A percentile compares a stretch with the other conserved stretches of the same genome.
These are phyloP conservation scores for Rhizophlyctis rosea DNA, from an alignment of 192 early-diverging fungal species.

Conservation along the genomic window DNA sequence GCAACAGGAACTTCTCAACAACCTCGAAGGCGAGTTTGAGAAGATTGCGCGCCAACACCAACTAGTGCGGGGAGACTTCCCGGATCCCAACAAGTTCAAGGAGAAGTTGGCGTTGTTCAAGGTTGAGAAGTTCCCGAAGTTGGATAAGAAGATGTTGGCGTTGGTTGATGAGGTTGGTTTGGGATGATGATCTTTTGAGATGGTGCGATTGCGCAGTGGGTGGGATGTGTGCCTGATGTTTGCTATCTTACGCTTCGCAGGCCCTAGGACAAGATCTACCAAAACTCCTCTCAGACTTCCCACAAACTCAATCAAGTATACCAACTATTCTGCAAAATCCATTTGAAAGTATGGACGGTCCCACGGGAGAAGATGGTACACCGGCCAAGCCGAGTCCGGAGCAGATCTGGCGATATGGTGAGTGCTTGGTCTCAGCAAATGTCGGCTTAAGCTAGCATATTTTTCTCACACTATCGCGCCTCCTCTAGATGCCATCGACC, in stretches of 20 bases:
- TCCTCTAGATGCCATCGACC: slow-evolving; percentile 51
- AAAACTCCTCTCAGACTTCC: slow-evolving; percentile 73
- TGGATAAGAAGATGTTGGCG: slow-evolving; percentile 65
- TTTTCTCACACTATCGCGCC: slow-evolving; percentile 33
- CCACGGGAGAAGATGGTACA: neutral
- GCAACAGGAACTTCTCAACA: slow-evolving; percentile 66
- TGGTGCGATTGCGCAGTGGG: neutral
- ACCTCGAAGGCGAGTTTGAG: slow-evolving; percentile 70
- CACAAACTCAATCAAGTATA: slow-evolving; percentile 41
- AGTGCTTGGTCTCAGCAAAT: neutral
- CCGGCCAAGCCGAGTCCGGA: too few relatives aligned
- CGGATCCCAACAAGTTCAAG: slow-evolving; percentile 70
- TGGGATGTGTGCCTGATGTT: slow-evolving; percentile 15
- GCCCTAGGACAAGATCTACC: slow-evolving; percentile 73
- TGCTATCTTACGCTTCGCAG: too few relatives aligned
- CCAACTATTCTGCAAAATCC: slow-evolving; percentile 54
- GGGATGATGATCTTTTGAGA: slow-evolving; percentile 12
- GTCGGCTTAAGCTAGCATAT: neutral
- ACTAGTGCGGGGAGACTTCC: slow-evolving; percentile 80
- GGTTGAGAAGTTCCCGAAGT: slow-evolving; percentile 74
- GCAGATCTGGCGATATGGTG: slow-evolving; percentile 30
- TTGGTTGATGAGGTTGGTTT: slow-evolving; percentile 45
- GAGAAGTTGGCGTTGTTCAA: slow-evolving; percentile 70
- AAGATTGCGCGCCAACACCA: slow-evolving; percentile 58
- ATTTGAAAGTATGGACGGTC: slow-evolving; percentile 39